Conservation (phyloP, 2,329 filamentous ascomycete species). For the Dothistroma pini region DNA sequence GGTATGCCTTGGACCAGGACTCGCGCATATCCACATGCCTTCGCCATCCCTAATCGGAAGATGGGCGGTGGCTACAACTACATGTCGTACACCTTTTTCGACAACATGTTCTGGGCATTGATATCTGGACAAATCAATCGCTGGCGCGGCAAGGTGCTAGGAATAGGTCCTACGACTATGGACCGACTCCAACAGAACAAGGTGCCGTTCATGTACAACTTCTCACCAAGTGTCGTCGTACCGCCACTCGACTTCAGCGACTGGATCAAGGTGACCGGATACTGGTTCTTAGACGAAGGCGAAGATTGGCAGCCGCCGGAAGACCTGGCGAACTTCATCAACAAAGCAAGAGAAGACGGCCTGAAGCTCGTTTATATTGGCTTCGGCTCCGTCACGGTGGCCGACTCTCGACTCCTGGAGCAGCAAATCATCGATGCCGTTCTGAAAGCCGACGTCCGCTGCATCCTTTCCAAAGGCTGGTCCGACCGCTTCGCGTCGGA, state of each 20-base stretch:
- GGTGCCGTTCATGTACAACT: conserved; percentile 98
- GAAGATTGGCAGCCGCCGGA: conserved; percentile 67
- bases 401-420: conserved; percentile 82
- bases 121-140: conserved; percentile 87
- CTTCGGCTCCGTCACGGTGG: conserved; percentile 93
- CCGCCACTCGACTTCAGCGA: conserved; percentile 94
- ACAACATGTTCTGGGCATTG: conserved; percentile 94
- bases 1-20: conserved; percentile 99
- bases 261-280: conserved; percentile 95
- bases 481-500: conserved; percentile 72
- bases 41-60: conserved; percentile 87
- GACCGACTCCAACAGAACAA: conserved; percentile 95
- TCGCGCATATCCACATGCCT: conserved; percentile 92
- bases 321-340: conserved; percentile 77
- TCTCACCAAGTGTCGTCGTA: conserved; percentile 88
- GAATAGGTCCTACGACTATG: conserved; percentile 73
- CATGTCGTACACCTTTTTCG: conserved; percentile 92
- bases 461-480: conserved; percentile 95
- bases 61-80: conserved; percentile 96
- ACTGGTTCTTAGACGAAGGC: conserved; percentile 91
- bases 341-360: conserved; percentile 70
- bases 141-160: conserved; percentile 80
- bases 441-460: conserved; percentile 84
- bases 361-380: conserved; percentile 97
- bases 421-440: conserved; percentile 92